Evolutionary conservation across 345 rosid species (phyloP).

Genomic region (Gossypium bickii): DNA sequence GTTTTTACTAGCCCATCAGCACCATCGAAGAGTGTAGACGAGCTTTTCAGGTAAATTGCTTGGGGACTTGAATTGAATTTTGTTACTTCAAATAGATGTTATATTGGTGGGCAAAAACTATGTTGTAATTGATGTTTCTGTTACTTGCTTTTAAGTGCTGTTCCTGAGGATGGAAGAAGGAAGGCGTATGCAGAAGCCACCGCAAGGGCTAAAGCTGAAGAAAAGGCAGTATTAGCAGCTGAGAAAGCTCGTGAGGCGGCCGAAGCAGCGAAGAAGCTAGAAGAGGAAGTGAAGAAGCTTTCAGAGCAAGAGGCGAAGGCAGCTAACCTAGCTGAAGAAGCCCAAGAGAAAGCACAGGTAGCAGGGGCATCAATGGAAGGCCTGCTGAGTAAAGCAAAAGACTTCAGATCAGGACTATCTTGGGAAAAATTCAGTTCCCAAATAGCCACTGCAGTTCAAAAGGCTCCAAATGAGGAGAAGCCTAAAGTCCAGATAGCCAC

Average conservation of each 20-base stretch:
- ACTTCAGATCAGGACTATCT: conserved; percentile 54
- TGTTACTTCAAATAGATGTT: too few species aligned
- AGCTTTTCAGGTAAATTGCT: conserved; percentile 71
- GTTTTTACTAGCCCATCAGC: conserved; percentile 76
- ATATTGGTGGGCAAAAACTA: too few species aligned
- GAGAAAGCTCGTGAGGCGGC: conserved; percentile 62
- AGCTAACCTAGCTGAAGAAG: conserved; percentile 53
- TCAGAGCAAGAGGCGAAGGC: conserved; percentile 52
- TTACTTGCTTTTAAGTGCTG: conserved; percentile 37
- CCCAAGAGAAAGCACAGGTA: conserved; percentile 53
- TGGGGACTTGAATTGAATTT: too few species aligned
- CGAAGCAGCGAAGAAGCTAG: conserved; percentile 44
- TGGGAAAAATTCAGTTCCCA: conserved; percentile 17
- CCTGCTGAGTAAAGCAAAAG: conserved; percentile 64
- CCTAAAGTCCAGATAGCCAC: conserved; percentile 73
- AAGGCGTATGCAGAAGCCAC: conserved; percentile 58
- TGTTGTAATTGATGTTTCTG: background rate
- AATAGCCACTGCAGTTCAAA: background rate
- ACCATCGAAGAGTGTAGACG: conserved; percentile 49
- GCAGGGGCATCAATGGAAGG: conserved; percentile 44
- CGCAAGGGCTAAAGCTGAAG: conserved; percentile 62
- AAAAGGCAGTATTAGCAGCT: conserved; percentile 52
- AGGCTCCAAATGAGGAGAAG: conserved; percentile 16
- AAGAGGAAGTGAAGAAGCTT: conserved; percentile 51
- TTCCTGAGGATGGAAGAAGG: conserved; percentile 89